Conservation (phyloP, 805 yeast species). For the Kodamaea restingae region DNA sequence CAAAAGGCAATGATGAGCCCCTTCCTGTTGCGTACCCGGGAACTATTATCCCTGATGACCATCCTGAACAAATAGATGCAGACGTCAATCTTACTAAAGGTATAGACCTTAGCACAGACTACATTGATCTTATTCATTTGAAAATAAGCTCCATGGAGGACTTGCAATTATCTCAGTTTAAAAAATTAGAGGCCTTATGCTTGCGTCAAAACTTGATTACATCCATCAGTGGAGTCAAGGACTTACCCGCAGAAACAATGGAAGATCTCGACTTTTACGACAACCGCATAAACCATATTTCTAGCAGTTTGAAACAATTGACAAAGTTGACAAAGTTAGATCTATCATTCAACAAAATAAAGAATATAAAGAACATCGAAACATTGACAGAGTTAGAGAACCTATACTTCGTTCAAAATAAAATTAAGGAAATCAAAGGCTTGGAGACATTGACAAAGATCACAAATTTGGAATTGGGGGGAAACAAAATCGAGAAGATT, state of each 20-base stretch:
- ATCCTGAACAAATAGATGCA: constrained; percentile 56
- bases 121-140: constrained; percentile 64
- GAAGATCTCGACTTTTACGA: constrained; percentile 88
- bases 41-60: constrained; percentile 40
- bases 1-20: constrained; percentile 25
- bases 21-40: constrained; percentile 43
- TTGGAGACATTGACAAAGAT: constrained; percentile 54
- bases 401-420: constrained; percentile 85
- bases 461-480: constrained; percentile 82
- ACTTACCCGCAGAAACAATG: constrained; percentile 57
- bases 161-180: constrained; percentile 55
- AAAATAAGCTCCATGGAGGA: constrained; percentile 63
- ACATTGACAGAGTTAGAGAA: constrained; percentile 58
- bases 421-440: constrained; percentile 67
- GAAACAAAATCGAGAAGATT: constrained; percentile 64
- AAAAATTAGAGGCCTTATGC: constrained; percentile 54
- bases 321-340: constrained; percentile 60
- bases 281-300: constrained; percentile 83
- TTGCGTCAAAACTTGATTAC: constrained; percentile 81
- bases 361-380: constrained; percentile 76
- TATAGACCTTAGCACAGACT: constrained; percentile 53
- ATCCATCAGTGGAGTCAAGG: constrained; percentile 52
- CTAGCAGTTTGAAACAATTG: constrained; percentile 62
- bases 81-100: constrained; percentile 63
- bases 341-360: constrained; percentile 84